Evolutionary conservation across 345 rosid genomes (phyloP).

Genomic region (Salix caprea): DNA sequence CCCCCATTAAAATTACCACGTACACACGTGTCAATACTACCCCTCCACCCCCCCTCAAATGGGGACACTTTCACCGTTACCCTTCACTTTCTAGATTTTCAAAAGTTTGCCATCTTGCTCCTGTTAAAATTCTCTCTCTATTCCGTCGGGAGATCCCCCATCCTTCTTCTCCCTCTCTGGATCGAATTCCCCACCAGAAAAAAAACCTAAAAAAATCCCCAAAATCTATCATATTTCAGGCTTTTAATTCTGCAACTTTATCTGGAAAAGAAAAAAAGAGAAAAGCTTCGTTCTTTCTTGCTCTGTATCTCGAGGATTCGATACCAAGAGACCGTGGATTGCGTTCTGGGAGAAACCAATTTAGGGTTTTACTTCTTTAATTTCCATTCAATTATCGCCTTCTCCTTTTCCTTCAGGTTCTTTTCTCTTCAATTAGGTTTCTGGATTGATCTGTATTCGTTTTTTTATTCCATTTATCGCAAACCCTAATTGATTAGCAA

Average conservation of each 20-base stretch:
- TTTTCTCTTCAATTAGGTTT: neutral
- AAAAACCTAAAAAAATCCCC: neutral
- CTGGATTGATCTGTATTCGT: neutral
- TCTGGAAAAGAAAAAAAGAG: neutral
- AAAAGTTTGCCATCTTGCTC: neutral
- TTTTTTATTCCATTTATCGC: neutral
- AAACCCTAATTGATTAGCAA: constrained; percentile 10
- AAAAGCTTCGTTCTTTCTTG: neutral
- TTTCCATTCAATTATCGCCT: neutral
- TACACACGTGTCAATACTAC: neutral
- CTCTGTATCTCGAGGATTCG: constrained; percentile 3
- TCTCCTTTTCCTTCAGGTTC: neutral
- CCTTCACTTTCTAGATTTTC: neutral
- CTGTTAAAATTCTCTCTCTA: neutral
- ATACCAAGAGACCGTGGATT: constrained; percentile 15
- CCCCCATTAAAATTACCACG: neutral
- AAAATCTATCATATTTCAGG: neutral
- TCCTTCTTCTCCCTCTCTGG: neutral
- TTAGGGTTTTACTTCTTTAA: constrained; percentile 4
- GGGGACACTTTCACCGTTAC: constrained; percentile 11
- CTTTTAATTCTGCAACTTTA: neutral
- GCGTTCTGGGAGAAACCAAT: constrained; percentile 1
- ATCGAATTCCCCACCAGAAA: constrained; percentile 15
- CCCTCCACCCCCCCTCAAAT: neutral
- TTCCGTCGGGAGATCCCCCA: constrained; percentile 11